Evolutionary conservation across 1,284 basidiomycete species (phyloP), one percentile per base, ranked within the genome.

Genomic region (Puccinia hordei): DNA sequence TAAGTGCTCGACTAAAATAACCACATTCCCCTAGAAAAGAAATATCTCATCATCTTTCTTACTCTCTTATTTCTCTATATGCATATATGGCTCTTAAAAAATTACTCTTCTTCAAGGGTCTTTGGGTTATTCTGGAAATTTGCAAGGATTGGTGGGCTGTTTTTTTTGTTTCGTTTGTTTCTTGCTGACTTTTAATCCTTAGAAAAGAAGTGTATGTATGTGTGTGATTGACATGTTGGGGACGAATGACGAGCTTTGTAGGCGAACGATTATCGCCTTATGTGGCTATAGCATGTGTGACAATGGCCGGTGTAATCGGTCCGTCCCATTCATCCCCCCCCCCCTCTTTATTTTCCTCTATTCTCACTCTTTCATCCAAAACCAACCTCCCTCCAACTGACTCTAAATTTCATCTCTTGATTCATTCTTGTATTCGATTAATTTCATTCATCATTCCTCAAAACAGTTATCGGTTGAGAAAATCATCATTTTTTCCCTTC

Each of bases 51-150:
- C 49, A 72, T 57, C n/a, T n/a, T 57, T 27, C 55, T 57, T 24
- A 27, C n/a, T 8, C 55, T 57, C 24, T 24, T 12, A n/a, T 57
- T 1, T 24, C 30, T 65, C 30, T 38, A 1, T 1, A 65, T 17
- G 2, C 12, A 4, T 33, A 72, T 81, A 81, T 69, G 38, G 69
- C n/a, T n/a, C n/a, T n/a, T n/a, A n/a, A n/a, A n/a, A n/a, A n/a
- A n/a, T n/a, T n/a, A n/a, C 33, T 57, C 15, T 41, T 41, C 38
- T 41, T 6, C 8, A 84, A 95, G 94, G 10, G 93, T 97, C 85
- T 87, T 92, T 35, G 94, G 94, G 10, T 84, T 96, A n/a, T 92
- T 96, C 86, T 97, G 91, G 89, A 97, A 94, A 89, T 93, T 90
- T 79, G 94, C 95, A 13, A 89, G 95, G 80, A 94, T 97, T 88